Percentiles rank a stretch among this genome's conserved stretches.
phyloP scores from a whole-genome alignment of 805 yeast genomes.

The Lipomyces sp. region DNA sequence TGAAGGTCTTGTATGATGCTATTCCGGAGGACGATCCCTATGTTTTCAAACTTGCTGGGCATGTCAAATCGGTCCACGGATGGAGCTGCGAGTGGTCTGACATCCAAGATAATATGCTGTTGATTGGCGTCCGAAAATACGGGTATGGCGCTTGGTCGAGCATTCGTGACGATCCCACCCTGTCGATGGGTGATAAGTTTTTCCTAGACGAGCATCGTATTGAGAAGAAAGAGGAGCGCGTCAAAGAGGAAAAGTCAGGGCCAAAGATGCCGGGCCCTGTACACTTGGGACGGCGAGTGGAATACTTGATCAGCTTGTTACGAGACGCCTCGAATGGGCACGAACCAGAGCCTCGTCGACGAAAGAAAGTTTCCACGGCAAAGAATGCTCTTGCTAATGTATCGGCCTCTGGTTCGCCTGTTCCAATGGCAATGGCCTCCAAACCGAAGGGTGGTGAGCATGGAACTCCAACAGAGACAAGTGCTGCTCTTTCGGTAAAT shows the following conservation, averaged over 20 bases:
- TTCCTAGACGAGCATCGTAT: conserved; percentile 55
- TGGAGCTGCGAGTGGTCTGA: conserved; percentile 89
- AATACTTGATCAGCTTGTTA: conserved; percentile 71
- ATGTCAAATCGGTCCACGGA: conserved; percentile 77
- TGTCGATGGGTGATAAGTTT: conserved; percentile 80
- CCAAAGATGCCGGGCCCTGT: conserved; percentile 88
- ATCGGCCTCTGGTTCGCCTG: conserved; percentile 24
- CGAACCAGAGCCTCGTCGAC: conserved; percentile 30
- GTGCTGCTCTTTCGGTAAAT: background rate
- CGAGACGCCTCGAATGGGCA: conserved; percentile 48
- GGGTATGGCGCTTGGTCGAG: conserved; percentile 96
- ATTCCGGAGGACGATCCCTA: conserved; percentile 53
- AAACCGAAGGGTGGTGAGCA: no score
- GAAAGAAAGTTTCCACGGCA: conserved; percentile 25
- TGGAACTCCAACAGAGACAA: no score
- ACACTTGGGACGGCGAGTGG: conserved; percentile 87
- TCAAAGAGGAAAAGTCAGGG: conserved; percentile 36
- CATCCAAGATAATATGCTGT: conserved; percentile 78
- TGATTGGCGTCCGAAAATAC: conserved; percentile 84
- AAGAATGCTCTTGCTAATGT: conserved; percentile 16
- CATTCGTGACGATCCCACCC: conserved; percentile 90
- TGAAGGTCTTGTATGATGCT: conserved; percentile 59
- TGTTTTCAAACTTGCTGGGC: conserved; percentile 54
- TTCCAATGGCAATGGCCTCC: conserved; percentile 9
- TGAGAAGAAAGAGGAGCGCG: conserved; percentile 40